These are phyloP conservation scores for Colletotrichum agaves DNA, from an alignment of 2,329 filamentous ascomycete genomes.

Conservation along the genomic window DNA sequence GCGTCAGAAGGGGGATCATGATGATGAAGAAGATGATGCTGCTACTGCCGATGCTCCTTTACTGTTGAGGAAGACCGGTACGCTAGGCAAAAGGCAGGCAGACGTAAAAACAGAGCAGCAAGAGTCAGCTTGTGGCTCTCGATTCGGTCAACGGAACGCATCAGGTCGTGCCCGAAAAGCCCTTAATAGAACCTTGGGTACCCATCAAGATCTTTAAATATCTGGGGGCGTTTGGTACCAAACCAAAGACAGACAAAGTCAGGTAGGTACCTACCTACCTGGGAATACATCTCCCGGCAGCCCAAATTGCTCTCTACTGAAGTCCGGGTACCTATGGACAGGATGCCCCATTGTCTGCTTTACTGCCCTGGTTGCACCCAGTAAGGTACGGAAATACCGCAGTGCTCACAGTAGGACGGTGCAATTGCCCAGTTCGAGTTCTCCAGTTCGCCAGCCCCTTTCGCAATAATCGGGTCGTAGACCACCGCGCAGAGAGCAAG, in stretches of 20 bases:
- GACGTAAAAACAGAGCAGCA: neutral
- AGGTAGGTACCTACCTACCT: too few relatives aligned
- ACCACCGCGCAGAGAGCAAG: slow-evolving; percentile 23
- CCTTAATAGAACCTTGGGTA: slow-evolving; percentile 28
- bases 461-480: slow-evolving; percentile 24
- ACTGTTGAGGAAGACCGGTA: neutral
- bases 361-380: too few relatives aligned
- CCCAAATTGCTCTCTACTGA: neutral
- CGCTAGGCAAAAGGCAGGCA: neutral
- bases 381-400: neutral
- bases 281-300: slow-evolving; percentile 16
- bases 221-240: slow-evolving; percentile 17
- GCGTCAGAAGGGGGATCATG: neutral
- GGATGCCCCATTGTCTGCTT: neutral
- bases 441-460: slow-evolving; percentile 14
- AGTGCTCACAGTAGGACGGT: neutral
- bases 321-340: neutral
- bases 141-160: slow-evolving; percentile 23
- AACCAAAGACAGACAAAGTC: slow-evolving; percentile 19
- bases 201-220: slow-evolving; percentile 34
- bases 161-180: slow-evolving; percentile 20
- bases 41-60: neutral
- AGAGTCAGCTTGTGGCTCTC: slow-evolving; percentile 7
- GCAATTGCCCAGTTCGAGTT: neutral
- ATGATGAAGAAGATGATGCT: neutral